phyloP scores from a whole-genome alignment of 164 flowering plant species.

The Liriodendron chinense region DNA sequence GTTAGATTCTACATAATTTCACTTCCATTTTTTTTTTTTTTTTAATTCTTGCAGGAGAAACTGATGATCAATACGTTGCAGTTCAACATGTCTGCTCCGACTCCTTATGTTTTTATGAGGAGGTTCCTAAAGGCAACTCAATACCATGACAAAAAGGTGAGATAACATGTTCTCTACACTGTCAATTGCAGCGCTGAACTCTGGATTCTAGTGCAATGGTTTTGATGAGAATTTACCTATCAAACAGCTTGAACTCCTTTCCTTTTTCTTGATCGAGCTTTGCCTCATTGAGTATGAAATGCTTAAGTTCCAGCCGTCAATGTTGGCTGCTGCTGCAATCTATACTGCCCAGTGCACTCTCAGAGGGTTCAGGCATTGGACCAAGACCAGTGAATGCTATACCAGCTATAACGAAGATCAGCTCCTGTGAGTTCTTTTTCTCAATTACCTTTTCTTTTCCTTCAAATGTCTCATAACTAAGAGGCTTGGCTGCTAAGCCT shows the following conservation, averaged over 20 bases:
- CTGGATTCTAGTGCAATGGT: background rate
- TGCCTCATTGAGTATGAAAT: slow-evolving; percentile 79
- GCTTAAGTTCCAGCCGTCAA: slow-evolving; percentile 78
- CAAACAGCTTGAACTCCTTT: slow-evolving; percentile 69
- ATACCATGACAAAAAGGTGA: slow-evolving; percentile 56
- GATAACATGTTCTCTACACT: background rate
- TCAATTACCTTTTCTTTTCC: background rate
- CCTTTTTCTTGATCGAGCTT: slow-evolving; percentile 76
- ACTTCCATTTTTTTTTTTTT: background rate
- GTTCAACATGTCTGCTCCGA: slow-evolving; percentile 73
- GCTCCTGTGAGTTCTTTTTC: slow-evolving; percentile 43
- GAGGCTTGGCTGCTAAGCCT: no score
- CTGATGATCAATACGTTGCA: slow-evolving; percentile 63
- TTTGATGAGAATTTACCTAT: background rate
- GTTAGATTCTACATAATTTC: background rate
- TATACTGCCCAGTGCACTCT: slow-evolving; percentile 75
- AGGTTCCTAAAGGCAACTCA: slow-evolving; percentile 83
- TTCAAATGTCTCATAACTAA: no score
- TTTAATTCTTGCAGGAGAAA: slow-evolving; percentile 58
- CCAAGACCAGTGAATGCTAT: slow-evolving; percentile 47
- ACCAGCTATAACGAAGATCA: slow-evolving; percentile 51
- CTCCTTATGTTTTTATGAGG: slow-evolving; percentile 76
- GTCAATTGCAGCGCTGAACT: background rate
- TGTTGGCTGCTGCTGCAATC: slow-evolving; percentile 76
- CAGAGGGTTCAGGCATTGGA: slow-evolving; percentile 48